Evolutionary conservation across 345 rosid species (phyloP), one percentile per base, ranked within the genome.

Genomic region (Dimocarpus longan): DNA sequence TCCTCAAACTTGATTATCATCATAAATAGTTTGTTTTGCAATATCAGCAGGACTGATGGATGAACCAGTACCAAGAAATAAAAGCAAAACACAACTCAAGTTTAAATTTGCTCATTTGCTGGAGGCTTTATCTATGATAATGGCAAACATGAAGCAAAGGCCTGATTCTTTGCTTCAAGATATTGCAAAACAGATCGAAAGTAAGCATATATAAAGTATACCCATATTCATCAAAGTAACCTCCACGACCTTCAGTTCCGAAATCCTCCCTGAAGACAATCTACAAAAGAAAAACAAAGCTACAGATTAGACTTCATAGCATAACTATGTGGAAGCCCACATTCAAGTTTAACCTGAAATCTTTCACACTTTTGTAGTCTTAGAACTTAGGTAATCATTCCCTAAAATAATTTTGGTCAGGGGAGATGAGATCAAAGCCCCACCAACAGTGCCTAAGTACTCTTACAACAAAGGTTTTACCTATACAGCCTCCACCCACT

Each of bases 221-320:
- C 98, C 99, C 99, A 22, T 96, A 96, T 91, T 96, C 93, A 85
- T 96, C 95, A 75, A 96, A 96, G 82, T 96, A 96, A 85, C 99
- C 99, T 57, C 99, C 98, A 7, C 99, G 99, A 65, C 99, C 99
- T 70, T 96, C 99, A n/a, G 93, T 94, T 86, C 99, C 99, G 81
- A 96, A 96, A 81, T 94, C 94, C 85, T 96, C 99, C 71, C 99
- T 87, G 88, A 96, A 96, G n/a, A 96, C 98, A 60, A 96, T 94
- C 98, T 96, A 86, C 73, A 70, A 71, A 80, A 68, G 54, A 82
- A 73, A 76, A 64, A 70, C 65, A 68, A 59, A 22, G 43, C 73
- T 28, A 48, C 13, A 76, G 59, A 70, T 70, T 66, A 57, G 57
- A 64, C 56, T 42, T 10, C 1, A 2, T 18, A 59, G 73, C 16